Evolutionary conservation across 2,329 filamentous ascomycete species (phyloP), one percentile per base, ranked within the genome.

Genomic region (Exophiala aquamarina): DNA sequence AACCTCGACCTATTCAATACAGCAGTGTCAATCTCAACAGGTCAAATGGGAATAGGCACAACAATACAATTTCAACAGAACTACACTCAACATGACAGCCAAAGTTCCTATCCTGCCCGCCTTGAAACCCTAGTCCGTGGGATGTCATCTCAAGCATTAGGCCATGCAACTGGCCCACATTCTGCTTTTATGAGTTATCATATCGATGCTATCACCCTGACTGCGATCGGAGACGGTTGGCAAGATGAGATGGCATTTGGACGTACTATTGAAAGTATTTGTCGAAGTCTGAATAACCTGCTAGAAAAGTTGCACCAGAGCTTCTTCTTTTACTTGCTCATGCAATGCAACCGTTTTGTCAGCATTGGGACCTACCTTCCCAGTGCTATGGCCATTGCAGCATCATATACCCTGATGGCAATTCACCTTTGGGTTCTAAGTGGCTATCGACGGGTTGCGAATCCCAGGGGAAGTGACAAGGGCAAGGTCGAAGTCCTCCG

Each of bases 121-220:
- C 77, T 98, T 32, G 79, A 83, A 59, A 96, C 91, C 0, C 93
- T 98, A 79, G 77, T 95, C 33, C 81, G 89, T 31, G 92, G 93
- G 31, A 95, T 98, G 89, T 70, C 95, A 50, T 90, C 86, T 52
- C 93, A 98, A 69, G 90, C 88, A 0, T 73, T 96, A 1, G 93
- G 93, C 1, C 86, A 92, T 58, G 87, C 90, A 3, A 89, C 89
- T 3, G 93, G 93, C 4, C 86, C 92, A 2, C 93, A 98, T 66
- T 95, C 89, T 66, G 87, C 86, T 58, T 98, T 98, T 66, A 96
- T 98, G 63, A 90, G 93, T 1, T 98, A 98, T 64, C 93, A 97
- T 60, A 87, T 98, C 52, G 93, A 98, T 65, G 93, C 93, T 2
- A 86, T 98, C 55, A 98, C 93, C 1, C 73, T 98, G 33, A 89